phyloP scores from a whole-genome alignment of 352 stramenopile species.

The Globisporangium okanoganense region DNA sequence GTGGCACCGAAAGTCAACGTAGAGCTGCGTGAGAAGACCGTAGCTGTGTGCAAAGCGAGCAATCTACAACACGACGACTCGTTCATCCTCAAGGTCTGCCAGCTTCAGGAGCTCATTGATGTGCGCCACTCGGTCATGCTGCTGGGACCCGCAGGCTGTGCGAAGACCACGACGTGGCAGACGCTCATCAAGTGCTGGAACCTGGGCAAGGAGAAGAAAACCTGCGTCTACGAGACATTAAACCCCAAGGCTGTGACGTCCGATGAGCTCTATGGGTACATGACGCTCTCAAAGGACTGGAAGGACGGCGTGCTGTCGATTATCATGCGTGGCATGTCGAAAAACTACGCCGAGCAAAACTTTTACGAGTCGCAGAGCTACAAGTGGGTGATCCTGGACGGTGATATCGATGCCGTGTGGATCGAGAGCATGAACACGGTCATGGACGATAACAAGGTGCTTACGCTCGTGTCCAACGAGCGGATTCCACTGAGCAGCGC shows the following conservation, averaged over 20 bases:
- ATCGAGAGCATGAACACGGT: conserved; percentile 96
- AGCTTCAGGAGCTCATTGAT: conserved; percentile 86
- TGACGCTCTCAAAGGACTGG: conserved; percentile 89
- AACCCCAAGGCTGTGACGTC: conserved; percentile 88
- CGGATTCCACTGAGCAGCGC: conserved; percentile 76
- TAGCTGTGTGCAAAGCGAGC: conserved; percentile 87
- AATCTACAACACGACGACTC: conserved; percentile 85
- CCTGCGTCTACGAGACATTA: conserved; percentile 86
- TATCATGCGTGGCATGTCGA: conserved; percentile 90
- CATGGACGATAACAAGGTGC: conserved; percentile 97
- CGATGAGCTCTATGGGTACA: conserved; percentile 93
- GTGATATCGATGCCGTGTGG: conserved; percentile 88
- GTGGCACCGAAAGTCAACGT: conserved; percentile 94
- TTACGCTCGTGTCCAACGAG: conserved; percentile 91
- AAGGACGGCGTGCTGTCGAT: conserved; percentile 88
- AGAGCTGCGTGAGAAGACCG: conserved; percentile 89
- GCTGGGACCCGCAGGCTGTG: conserved; percentile 73
- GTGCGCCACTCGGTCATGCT: conserved; percentile 88
- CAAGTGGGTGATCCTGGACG: conserved; percentile 88
- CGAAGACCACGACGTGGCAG: conserved; percentile 85
- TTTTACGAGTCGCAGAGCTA: conserved; percentile 95
- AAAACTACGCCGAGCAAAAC: conserved; percentile 86
- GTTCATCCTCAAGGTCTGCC: conserved; percentile 86
- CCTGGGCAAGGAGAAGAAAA: conserved; percentile 85
- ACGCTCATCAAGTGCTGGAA: conserved; percentile 87